phyloP scores from a whole-genome alignment of 257 asterid genomes.

The Fraxinus quadrangulata region DNA sequence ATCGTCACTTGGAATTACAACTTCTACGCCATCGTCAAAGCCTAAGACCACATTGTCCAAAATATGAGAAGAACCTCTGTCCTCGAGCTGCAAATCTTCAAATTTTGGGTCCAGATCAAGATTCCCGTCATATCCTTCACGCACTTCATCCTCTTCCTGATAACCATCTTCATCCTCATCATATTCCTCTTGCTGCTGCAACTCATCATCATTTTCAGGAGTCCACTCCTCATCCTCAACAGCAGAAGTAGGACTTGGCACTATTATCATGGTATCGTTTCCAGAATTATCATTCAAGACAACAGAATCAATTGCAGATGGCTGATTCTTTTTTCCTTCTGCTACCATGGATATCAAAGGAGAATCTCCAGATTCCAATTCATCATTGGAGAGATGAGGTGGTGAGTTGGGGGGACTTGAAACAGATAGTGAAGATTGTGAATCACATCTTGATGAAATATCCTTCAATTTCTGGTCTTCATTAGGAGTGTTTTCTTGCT shows the following conservation, averaged over 20 bases:
- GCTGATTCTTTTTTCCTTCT: slow-evolving; percentile 44
- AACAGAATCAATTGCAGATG: slow-evolving; percentile 43
- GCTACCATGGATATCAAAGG: slow-evolving; percentile 47
- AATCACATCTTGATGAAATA: slow-evolving; percentile 63
- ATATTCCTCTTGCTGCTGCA: slow-evolving; percentile 89
- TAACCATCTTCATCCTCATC: slow-evolving; percentile 93
- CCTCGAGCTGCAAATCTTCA: slow-evolving; percentile 60
- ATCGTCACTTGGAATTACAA: slow-evolving; percentile 83
- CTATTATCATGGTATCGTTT: slow-evolving; percentile 34
- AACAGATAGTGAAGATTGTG: slow-evolving; percentile 92
- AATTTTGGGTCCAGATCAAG: slow-evolving; percentile 63
- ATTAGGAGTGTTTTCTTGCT: slow-evolving; percentile 41
- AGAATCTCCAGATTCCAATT: slow-evolving; percentile 82
- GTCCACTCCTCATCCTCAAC: slow-evolving; percentile 90
- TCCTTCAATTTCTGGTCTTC: slow-evolving; percentile 52
- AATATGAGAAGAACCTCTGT: slow-evolving; percentile 48
- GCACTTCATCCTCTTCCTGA: slow-evolving; percentile 85
- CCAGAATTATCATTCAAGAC: slow-evolving; percentile 50
- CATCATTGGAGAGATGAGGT: slow-evolving; percentile 93
- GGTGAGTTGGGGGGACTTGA: slow-evolving; percentile 96
- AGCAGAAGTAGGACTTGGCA: slow-evolving; percentile 53
- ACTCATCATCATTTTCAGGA: slow-evolving; percentile 55
- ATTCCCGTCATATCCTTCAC: slow-evolving; percentile 68
- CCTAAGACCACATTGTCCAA: slow-evolving; percentile 79
- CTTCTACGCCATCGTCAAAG: slow-evolving; percentile 93